Base-by-base conservation (phyloP, 345 rosid genomes). In the Eutrema heterophyllum region DNA sequence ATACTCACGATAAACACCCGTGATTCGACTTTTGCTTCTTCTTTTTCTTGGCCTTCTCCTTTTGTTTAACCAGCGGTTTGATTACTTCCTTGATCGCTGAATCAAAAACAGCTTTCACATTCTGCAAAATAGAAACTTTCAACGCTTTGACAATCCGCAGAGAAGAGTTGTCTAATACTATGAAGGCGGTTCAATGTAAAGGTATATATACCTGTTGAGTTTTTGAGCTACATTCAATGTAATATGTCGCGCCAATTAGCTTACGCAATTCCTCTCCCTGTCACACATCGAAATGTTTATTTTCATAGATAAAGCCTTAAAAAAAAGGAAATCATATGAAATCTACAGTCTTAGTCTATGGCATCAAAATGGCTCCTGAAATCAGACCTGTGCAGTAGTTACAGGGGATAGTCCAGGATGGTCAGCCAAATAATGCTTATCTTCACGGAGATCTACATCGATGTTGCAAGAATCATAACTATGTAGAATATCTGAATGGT, bases 231-330 rank as follows among this genome's bases (percentile, higher is more conserved):
- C 99, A 95, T 72, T 95, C 99, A 30, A 89, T 82, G 81, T 91
- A 95, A 80, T 85, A 95, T 53, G 89, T 80, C 2, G 99, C 99
- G 30, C 97, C 99, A 65, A 95, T 89, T 75, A 86, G 89, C 82
- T 88, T 94, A 62, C 95, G 89, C 39, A 95, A 87, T 72, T 95
- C 99, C 88, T 95, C 99, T 46, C 99, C 99, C 99, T 95, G 80
- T 38, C 74, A 50, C 74, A 50, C 30, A 71, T 21, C 18, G 16
- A 3, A 48, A 45, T 36, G 53, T 21, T 32, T 7, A 11, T 30
- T n/a, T n/a, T 62, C 7, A 38, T 45, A 48, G 30, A 63, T 57
- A 21, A 57, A 57, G 39, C 54, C 35, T 39, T 35, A 1, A 1
- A 14, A 32, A 53, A 12, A 21, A 21, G 2, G 50, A 30, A 48